Base-by-base conservation (phyloP, 148 eudicot genomes). In the Rhododendron ovatum region DNA sequence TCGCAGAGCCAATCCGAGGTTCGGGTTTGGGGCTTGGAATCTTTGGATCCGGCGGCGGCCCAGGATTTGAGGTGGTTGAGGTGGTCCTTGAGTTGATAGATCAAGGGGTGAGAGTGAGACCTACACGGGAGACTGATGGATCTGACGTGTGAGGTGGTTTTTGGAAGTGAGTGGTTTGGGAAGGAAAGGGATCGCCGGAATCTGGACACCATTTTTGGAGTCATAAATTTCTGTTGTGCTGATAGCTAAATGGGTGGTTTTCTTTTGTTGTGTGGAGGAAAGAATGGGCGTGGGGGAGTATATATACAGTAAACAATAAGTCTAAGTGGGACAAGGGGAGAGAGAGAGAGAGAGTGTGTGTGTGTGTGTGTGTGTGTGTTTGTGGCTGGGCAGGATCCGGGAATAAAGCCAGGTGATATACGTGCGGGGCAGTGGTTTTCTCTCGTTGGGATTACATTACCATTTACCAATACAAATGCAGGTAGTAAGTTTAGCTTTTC, bases 111-210 rank as follows among this genome's bases (percentile, higher is more conserved):
- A 26, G 50, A 48, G 11, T 48, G 50, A 55, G 93, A 69, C 24
- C 94, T 84, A 85, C 91, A 91, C 0, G 99, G 99, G 37, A 96
- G 96, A 87, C 96, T 95, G 85, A 89, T 83, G 33, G 99, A 96
- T 20, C 99, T 89, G 78, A 91, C 90, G 83, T 96, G 99, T 79
- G 87, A 74, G 61, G 61, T 55, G 3, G n/a, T 20, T 20, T 88
- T 39, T 1, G 87, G 47, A 85, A 47, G 84, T 2, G 88, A 90
- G 5, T 86, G 92, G 91, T 94, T 89, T 20, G 99, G 95, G 86
- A 94, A 96, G 50, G 99, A 95, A 75, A 96, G 93, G 1, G 98
- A 93, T 15, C 98, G 92, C 2, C 95, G 89, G 81, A 91, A 96
- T 83, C 87, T 90, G 48, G 92, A 90, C 59, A 93, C 94, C 88